Conservation (phyloP, 345 rosid species). For the Linum lewisii region DNA sequence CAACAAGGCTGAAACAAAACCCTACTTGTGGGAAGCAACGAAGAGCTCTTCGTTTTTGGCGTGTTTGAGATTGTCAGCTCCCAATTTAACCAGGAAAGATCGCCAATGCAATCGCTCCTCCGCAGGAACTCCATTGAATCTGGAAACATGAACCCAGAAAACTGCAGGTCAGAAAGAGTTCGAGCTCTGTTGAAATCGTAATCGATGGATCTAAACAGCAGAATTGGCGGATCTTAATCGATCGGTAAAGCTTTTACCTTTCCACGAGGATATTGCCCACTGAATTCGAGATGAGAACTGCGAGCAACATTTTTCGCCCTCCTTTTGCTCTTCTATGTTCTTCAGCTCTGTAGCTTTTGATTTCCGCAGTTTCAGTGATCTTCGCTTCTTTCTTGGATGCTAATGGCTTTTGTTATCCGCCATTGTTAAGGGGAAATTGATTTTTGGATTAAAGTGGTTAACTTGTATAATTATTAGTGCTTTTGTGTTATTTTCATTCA, state of each 20-base stretch:
- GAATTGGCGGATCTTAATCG: neutral
- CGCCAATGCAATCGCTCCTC: slow-evolving; percentile 92
- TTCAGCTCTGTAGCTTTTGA: neutral
- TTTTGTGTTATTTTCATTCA: too few species aligned
- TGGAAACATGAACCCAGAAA: slow-evolving; percentile 16
- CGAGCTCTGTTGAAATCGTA: neutral
- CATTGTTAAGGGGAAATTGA: too few species aligned
- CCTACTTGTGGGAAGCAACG: slow-evolving; percentile 91
- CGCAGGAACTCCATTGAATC: slow-evolving; percentile 95
- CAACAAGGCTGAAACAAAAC: neutral
- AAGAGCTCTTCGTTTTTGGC: slow-evolving; percentile 90
- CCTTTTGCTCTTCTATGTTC: neutral
- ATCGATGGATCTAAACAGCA: neutral
- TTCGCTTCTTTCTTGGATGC: neutral
- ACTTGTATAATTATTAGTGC: too few species aligned
- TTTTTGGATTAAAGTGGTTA: too few species aligned
- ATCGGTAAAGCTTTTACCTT: neutral
- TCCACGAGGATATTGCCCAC: slow-evolving; percentile 3
- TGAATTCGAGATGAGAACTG: slow-evolving; percentile 3
- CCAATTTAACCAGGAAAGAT: slow-evolving; percentile 83
- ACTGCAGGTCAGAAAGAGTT: neutral
- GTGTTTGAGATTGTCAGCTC: slow-evolving; percentile 86
- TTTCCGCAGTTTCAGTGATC: neutral
- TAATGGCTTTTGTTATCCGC: neutral
- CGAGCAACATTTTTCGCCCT: slow-evolving; percentile 1